Evolutionary conservation across 108 stramenopile species (phyloP).

Genomic region (Cylindrotheca fusiformis): DNA sequence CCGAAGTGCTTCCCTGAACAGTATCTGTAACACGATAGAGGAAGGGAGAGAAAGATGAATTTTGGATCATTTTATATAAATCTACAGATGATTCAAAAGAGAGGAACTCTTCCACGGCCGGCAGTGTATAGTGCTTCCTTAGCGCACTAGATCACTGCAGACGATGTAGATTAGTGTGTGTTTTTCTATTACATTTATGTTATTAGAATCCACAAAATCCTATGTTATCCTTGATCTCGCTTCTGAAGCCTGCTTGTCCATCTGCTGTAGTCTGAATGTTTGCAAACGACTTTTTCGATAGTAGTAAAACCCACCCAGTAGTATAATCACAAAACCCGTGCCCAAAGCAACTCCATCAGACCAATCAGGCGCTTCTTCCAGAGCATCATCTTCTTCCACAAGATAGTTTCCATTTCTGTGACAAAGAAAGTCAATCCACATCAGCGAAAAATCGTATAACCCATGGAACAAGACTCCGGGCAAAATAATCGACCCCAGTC

Average conservation of each 20-base stretch:
- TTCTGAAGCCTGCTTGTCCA: slow-evolving; percentile 22
- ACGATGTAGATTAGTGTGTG: no score
- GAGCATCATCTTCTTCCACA: slow-evolving; percentile 14
- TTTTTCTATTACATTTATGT: no score
- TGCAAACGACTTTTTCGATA: slow-evolving; percentile 28
- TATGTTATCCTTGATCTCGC: slow-evolving; percentile 3
- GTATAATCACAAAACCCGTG: slow-evolving; percentile 20
- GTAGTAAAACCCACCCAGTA: slow-evolving; percentile 29
- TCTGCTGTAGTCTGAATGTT: slow-evolving; percentile 19
- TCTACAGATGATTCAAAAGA: no score
- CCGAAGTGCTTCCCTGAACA: background rate
- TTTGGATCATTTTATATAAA: no score
- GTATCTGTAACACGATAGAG: background rate
- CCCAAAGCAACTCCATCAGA: slow-evolving; percentile 21
- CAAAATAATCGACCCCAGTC: slow-evolving; percentile 53
- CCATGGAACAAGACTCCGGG: slow-evolving; percentile 83
- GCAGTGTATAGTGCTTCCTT: no score
- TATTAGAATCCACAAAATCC: no score
- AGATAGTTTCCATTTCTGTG: slow-evolving; percentile 19
- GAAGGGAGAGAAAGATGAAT: background rate
- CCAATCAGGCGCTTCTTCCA: background rate
- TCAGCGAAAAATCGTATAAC: slow-evolving; percentile 70
- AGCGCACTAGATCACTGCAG: no score
- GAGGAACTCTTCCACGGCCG: no score
- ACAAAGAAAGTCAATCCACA: slow-evolving; percentile 64